A percentile compares a stretch with the other conserved stretches of the same genome.
phyloP scores from a whole-genome alignment of 208 protist genomes.

The Angomonas ambiguus region DNA sequence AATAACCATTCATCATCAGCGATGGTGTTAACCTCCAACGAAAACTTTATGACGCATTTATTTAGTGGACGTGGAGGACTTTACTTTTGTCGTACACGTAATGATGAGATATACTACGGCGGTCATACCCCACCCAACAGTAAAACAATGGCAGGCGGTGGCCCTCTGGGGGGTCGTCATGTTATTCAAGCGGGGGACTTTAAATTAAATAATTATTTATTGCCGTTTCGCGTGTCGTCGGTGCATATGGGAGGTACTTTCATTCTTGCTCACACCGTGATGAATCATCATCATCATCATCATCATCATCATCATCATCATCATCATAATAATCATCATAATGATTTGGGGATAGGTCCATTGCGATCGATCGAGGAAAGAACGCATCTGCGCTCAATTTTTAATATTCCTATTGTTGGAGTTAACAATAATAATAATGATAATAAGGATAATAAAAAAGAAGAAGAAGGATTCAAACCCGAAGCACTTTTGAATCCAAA shows the following conservation, averaged over 20 bases:
- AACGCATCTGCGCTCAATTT: not conserved
- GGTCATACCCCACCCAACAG: too few relatives aligned
- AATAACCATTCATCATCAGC: constrained; percentile 1
- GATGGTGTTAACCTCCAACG: not conserved
- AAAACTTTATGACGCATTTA: constrained; percentile 23
- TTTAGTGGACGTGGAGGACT: constrained; percentile 50
- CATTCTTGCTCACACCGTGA: not conserved
- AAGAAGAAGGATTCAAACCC: too few relatives aligned
- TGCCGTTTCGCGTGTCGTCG: not conserved
- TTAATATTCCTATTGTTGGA: too few relatives aligned
- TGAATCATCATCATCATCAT: too few relatives aligned
- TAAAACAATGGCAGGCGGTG: too few relatives aligned
- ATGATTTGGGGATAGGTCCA: not conserved
- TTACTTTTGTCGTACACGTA: constrained; percentile 24
- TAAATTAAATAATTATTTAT: not conserved
- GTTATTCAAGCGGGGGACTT: not conserved
- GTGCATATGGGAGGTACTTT: not conserved
- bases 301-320: too few relatives aligned
- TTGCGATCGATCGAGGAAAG: not conserved
- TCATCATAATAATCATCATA: not conserved
- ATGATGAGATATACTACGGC: constrained; percentile 51
- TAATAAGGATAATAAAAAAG: not conserved
- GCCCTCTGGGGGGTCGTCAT: too few relatives aligned
- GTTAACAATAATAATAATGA: too few relatives aligned
- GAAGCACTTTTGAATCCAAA: too few relatives aligned